phyloP scores from a whole-genome alignment of 169 alveolate genomes.

The Plasmodium vinckei region DNA sequence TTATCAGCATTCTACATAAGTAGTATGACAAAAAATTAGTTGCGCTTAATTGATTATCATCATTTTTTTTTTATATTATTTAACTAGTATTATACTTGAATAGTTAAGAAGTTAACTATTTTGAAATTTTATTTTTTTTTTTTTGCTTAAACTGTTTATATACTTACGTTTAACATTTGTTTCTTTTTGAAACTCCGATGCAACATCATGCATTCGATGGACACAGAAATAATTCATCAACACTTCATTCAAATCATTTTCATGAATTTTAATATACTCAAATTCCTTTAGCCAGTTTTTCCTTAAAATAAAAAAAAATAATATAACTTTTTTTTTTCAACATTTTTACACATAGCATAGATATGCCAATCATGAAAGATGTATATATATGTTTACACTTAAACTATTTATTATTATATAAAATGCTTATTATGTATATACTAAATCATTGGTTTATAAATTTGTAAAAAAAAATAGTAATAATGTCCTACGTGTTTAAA shows the following conservation, averaged over 20 bases:
- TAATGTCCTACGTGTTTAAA: constrained; percentile 66
- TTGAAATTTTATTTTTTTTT: background rate
- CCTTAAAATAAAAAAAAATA: constrained; percentile 20
- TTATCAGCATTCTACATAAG: constrained; percentile 73
- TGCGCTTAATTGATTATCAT: constrained; percentile 54
- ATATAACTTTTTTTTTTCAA: background rate
- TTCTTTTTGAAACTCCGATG: constrained; percentile 65
- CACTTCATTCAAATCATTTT: constrained; percentile 69
- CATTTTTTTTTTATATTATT: constrained; percentile 45
- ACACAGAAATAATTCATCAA: constrained; percentile 72
- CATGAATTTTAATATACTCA: constrained; percentile 65
- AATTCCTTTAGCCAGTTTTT: constrained; percentile 72
- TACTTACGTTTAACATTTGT: constrained; percentile 56
- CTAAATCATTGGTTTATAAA: no score
- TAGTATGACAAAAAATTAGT: constrained; percentile 43
- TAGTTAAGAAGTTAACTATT: background rate
- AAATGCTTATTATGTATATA: no score
- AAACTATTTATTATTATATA: background rate
- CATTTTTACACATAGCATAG: background rate
- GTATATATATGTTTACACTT: background rate
- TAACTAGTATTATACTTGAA: background rate
- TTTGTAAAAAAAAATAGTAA: background rate
- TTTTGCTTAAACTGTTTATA: background rate
- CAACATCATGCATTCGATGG: constrained; percentile 74
- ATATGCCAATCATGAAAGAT: background rate